Evolutionary conservation across 2,329 filamentous ascomycete species (phyloP), one percentile per base, ranked within the genome.

Genomic region (Davidsoniella eucalypti): DNA sequence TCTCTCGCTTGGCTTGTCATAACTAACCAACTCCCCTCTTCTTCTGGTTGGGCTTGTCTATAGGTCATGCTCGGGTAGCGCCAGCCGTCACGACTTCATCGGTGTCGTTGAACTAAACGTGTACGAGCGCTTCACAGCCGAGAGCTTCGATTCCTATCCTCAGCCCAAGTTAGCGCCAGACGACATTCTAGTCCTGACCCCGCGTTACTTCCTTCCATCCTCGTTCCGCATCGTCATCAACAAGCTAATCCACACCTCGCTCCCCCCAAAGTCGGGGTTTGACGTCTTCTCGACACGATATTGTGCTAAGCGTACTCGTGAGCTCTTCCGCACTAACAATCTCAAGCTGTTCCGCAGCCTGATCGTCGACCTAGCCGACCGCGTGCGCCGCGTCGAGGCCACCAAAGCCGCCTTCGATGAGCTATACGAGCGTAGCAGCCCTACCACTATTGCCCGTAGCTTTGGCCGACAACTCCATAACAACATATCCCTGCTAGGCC

Each of bases 171-270:
- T 44, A 21, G 17, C 36, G 14, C 36, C 43, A 18, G 38, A 23
- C 23, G 43, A 51, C 25, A 51, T 38, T 8, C 18, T 51, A 16
- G 9, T 51, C 9, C 18, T 51, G 4, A 42, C 43, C 4, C 41
- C 37, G 9, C 49, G 43, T 23, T 51, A 51, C 23, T 12, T 25
- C n/a, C 36, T 41, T 9, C 23, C 43, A 10, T 50, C 49, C 12
- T 51, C 49, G n/a, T 39, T 51, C 21, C 49, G 43, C 10, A 47
- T 51, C 25, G 37, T 47, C 10, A 41, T 51, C 38, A 51, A 51
- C 14, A 51, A 51, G 36, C 26, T 51, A 16, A 9, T 51, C 7
- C 29, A 25, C 14, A 36, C 44, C 5, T 37, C 44, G 8, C 36
- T 36, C 14, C 49, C 43, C 5, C 49, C 49, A 17, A n/a, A n/a